Evolutionary conservation across 805 yeast species (phyloP).

Genomic region (Saturnispora gosingensis): DNA sequence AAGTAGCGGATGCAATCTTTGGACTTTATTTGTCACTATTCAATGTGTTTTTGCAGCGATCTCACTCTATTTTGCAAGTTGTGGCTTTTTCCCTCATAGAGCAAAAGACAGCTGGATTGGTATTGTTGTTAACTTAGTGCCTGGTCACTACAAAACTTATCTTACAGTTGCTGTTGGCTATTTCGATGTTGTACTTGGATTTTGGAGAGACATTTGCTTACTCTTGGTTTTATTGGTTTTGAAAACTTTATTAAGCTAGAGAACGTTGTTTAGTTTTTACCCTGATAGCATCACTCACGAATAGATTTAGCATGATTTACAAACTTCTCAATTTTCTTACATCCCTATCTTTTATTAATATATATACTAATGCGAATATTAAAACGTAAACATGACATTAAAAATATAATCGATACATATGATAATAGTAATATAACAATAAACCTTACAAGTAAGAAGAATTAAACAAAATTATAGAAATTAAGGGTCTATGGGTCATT

Average conservation of each 20-base stretch:
- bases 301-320: neutral
- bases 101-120: slow-evolving; percentile 13
- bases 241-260: slow-evolving; percentile 7
- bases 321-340: slow-evolving; percentile 1
- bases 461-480: neutral
- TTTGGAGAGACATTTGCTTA: slow-evolving; percentile 22
- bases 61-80: slow-evolving; percentile 12
- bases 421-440: neutral
- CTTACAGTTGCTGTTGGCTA: slow-evolving; percentile 17
- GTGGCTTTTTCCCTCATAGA: slow-evolving; percentile 8
- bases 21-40: slow-evolving; percentile 17
- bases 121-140: slow-evolving; percentile 18
- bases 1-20: slow-evolving; percentile 12
- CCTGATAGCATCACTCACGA: neutral
- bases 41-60: slow-evolving; percentile 17
- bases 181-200: slow-evolving; percentile 19
- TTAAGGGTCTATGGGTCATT: slow-evolving; percentile 32
- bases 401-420: neutral
- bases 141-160: slow-evolving; percentile 12
- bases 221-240: slow-evolving; percentile 21
- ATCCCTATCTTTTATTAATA: too few species aligned
- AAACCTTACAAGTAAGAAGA: neutral
- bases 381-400: neutral
- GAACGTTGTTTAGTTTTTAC: too few species aligned
- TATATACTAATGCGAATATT: too few species aligned